Evolutionary conservation across 2,329 filamentous ascomycete genomes (phyloP), one percentile per base, ranked within the genome.

Genomic region (Lachnellula subtilissima): DNA sequence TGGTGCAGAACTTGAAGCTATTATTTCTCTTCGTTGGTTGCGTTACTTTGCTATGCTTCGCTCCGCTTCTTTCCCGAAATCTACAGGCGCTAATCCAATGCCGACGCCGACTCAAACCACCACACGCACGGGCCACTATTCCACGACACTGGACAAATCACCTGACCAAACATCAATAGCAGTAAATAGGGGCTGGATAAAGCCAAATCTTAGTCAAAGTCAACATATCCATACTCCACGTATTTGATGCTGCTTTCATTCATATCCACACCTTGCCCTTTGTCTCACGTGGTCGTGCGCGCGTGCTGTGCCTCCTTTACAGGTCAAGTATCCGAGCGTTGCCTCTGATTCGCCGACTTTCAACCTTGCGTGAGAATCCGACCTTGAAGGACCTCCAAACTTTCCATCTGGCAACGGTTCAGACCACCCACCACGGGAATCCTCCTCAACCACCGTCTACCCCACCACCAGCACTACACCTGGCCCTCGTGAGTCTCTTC

Each of bases 401-500:
- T 66, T 67, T 67, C 64, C 57, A 57, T 53, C 48, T 65, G 61
- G 62, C 63, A 62, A 53, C 59, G 28, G 28, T 32, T 32, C 37
- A 40, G 37, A 15, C 56, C 60, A 61, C 54, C 57, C 51, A 39
- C 46, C 55, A 53, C n/a, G 50, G 59, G 46, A 51, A 37, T 54
- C 54, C 52, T 36, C 52, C 48, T 52, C 43, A 40, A 55, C 53
- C 48, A 58, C 60, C 46, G 53, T 36, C 51, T 58, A 50, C 57
- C 57, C 32, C 35, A 51, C 23, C 15, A 52, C 45, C 46, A 48
- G 53, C 52, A 51, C 55, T 25, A 25, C 42, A 49, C 47, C 23
- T 57, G 47, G 46, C 49, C 50, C 17, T 61, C 54, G 64, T 64
- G 53, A 65, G 65, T 65, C 22, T 39, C 47, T 49, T 58, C 25